Base-by-base conservation (phyloP, 2,329 filamentous ascomycete genomes). In the Neoascochyta sp. region DNA sequence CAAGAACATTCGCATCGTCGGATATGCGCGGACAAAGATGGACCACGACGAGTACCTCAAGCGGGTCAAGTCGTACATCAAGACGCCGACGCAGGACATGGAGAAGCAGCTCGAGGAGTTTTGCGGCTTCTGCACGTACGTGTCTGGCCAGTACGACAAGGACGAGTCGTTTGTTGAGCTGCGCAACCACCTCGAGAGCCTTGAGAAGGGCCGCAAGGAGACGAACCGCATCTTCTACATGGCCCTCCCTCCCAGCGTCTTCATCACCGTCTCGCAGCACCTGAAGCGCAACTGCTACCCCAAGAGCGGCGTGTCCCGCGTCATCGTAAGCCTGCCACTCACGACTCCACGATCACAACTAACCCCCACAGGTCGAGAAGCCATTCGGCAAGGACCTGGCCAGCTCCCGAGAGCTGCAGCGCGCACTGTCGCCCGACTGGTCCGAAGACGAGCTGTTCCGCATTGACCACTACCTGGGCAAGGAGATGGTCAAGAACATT, bases 401-500 rank as follows among this genome's bases (percentile, higher is more conserved):
- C 34, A 95, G 89, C 71, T 96, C 92, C 31, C 82, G 92, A 38
- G 87, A 95, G 67, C 78, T 98, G 40, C 90, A 96, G 63, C 88
- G 86, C 66, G 93, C 92, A 6, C 79, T 98, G 43, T 86, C 90
- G 62, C 92, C 92, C 23, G 88, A 98, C 70, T 98, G 92, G 93
- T 92, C 86, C 60, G 93, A 98, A 69, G 90, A 96, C 31, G 92
- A 98, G 71, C 82, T 98, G 50, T 98, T 93, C 81, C 88, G 92
- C 61, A 98, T 98, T 58, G 92, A 98, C 66, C 92, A 98, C 72
- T 98, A 98, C 68, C 80, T 98, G 26, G 93, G 93, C 57, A 98
- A 98, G 76, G 92, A 98, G 71, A 98, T 98, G 92, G 92, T 98
- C 57, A 98, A 98, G 81, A 98, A 98, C 71, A 93, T 98, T 51